Evolutionary conservation across 257 asterid species (phyloP).

Genomic region (Leptodermis oblonga): DNA sequence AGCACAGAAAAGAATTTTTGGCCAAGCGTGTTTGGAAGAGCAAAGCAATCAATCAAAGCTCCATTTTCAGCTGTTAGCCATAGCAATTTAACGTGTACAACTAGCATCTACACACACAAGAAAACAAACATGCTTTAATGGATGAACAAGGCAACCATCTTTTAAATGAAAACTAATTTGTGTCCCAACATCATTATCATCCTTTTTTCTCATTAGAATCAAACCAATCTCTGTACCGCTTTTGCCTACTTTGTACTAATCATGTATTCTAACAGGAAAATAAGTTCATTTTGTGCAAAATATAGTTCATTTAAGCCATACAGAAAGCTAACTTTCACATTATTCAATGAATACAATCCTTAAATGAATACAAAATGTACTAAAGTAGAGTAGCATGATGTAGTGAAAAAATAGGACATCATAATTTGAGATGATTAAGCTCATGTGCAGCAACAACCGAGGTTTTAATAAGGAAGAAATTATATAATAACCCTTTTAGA

Average conservation of each 20-base stretch:
- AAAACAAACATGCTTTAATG: background rate
- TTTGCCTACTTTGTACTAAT: too few species aligned
- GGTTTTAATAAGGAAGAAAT: background rate
- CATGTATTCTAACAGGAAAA: too few species aligned
- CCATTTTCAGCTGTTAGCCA: conserved; percentile 1
- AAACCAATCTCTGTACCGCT: too few species aligned
- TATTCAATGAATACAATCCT: background rate
- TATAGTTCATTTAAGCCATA: too few species aligned
- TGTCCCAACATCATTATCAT: background rate
- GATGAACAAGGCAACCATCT: conserved; percentile 1
- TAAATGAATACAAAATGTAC: background rate
- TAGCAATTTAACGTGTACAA: conserved; percentile 14
- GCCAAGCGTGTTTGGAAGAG: background rate
- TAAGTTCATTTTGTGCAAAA: too few species aligned
- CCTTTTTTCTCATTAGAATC: background rate
- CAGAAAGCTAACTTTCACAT: too few species aligned
- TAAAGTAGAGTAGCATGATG: background rate
- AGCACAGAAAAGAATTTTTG: background rate
- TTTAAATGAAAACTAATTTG: background rate
- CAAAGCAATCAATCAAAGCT: background rate
- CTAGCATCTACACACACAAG: conserved; percentile 16
- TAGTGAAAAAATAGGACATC: conserved; percentile 9
- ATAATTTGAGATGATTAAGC: conserved; percentile 24
- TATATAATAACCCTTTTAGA: conserved; percentile 1
- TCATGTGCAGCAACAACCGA: conserved; percentile 19